These are phyloP conservation scores for Camellia lanceoleosa DNA, from an alignment of 148 eudicot species.

Conservation along the genomic window DNA sequence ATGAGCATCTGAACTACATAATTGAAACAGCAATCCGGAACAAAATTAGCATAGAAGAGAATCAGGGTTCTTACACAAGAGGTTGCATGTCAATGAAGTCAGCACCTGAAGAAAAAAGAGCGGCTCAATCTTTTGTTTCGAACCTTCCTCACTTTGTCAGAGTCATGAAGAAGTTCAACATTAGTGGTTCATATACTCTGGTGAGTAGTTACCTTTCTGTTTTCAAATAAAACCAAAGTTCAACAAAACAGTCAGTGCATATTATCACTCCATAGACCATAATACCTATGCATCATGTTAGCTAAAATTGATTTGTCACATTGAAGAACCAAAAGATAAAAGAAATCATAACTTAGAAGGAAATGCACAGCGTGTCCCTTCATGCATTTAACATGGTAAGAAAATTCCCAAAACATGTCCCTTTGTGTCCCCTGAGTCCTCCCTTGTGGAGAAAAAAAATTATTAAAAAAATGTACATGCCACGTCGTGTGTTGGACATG, in stretches of 20 bases:
- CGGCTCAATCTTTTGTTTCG: conserved; percentile 67
- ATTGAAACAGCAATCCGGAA: conserved; percentile 27
- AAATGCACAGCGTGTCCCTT: not conserved
- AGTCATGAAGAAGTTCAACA: conserved; percentile 74
- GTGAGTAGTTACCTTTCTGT: conserved; percentile 40
- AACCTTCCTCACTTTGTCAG: conserved; percentile 72
- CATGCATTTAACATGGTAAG: too few species aligned
- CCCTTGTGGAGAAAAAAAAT: not conserved
- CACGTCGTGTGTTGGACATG: too few species aligned
- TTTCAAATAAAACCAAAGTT: not conserved
- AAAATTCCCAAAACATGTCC: too few species aligned
- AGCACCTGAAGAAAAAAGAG: conserved; percentile 68
- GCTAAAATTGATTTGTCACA: not conserved
- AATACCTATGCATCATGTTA: too few species aligned
- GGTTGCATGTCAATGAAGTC: conserved; percentile 58
- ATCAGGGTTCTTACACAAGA: conserved; percentile 32
- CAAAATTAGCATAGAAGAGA: conserved; percentile 21
- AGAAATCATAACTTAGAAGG: not conserved
- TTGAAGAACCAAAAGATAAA: not conserved
- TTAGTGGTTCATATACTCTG: conserved; percentile 69
- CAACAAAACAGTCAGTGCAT: not conserved
- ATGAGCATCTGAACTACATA: conserved; percentile 11
- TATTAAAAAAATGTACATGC: not conserved
- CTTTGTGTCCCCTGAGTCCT: too few species aligned
- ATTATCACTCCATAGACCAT: too few species aligned